These are phyloP conservation scores for Parietaria judaica DNA, from an alignment of 306 rosid genomes.

Conservation along the genomic window DNA sequence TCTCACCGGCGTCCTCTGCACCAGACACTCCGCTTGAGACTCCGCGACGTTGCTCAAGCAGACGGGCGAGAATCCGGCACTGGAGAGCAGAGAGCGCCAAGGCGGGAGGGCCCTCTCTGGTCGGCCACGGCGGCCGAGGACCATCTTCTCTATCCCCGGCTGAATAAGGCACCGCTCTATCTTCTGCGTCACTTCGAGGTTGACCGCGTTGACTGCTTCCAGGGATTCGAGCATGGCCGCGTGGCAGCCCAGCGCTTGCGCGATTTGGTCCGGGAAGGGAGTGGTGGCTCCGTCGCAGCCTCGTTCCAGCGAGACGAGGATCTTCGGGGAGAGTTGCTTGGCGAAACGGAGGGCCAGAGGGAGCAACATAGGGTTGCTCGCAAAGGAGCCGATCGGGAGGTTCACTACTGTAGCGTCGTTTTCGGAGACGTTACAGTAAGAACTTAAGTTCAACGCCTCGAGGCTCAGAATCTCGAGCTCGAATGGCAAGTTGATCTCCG, in stretches of 20 bases:
- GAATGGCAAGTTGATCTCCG: constrained; percentile 29
- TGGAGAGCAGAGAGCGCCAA: constrained; percentile 31
- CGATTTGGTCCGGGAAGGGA: constrained; percentile 38
- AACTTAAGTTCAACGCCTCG: constrained; percentile 25
- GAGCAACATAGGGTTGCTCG: constrained; percentile 29
- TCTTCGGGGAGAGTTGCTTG: constrained; percentile 37
- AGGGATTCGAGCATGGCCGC: constrained; percentile 33
- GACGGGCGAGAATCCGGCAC: constrained; percentile 25
- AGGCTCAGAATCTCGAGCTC: constrained; percentile 37
- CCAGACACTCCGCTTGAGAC: constrained; percentile 45
- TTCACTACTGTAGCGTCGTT: constrained; percentile 34
- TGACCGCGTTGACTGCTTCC: constrained; percentile 32
- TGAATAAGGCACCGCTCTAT: constrained; percentile 38
- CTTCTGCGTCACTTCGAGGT: constrained; percentile 29
- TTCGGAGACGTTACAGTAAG: constrained; percentile 24
- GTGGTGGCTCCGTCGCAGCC: constrained; percentile 36
- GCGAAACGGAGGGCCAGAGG: constrained; percentile 30
- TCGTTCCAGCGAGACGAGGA: constrained; percentile 35
- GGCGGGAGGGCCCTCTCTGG: constrained; percentile 27
- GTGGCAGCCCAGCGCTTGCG: constrained; percentile 36
- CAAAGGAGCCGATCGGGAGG: constrained; percentile 31
- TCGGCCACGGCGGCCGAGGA: constrained; percentile 30
- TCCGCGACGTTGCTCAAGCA: constrained; percentile 39
- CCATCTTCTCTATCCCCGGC: constrained; percentile 34
- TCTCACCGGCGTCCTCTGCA: constrained; percentile 30